These are phyloP conservation scores for Haplosporangium sp. DNA, from an alignment of 371 early-diverging fungal genomes.

Conservation along the genomic window DNA sequence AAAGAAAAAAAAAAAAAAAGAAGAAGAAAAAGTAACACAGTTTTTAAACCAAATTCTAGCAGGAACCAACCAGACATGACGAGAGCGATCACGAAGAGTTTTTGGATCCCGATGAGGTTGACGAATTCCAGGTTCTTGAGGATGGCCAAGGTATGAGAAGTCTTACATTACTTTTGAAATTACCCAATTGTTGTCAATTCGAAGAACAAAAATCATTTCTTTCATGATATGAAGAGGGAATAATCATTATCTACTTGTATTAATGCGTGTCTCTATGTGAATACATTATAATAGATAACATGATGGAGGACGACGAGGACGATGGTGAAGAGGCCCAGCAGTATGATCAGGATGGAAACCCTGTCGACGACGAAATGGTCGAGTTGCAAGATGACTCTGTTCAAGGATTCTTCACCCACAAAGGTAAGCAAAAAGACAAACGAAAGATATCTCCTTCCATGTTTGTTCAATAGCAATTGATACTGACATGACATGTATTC, in stretches of 20 bases:
- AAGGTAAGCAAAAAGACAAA: slow-evolving; percentile 61
- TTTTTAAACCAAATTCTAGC: not conserved
- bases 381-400: slow-evolving; percentile 90
- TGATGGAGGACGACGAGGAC: slow-evolving; percentile 55
- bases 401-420: slow-evolving; percentile 93
- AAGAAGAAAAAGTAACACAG: not conserved
- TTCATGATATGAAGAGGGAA: not conserved
- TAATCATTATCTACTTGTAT: not conserved
- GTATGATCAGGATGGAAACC: slow-evolving; percentile 56
- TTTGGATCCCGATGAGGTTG: slow-evolving; percentile 60
- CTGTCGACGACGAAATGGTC: slow-evolving; percentile 65
- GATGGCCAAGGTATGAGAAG: slow-evolving; percentile 49
- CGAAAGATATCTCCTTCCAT: too few species aligned
- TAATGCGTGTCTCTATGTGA: not conserved
- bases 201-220: not conserved
- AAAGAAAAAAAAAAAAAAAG: slow-evolving; percentile 2
- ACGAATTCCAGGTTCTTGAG: slow-evolving; percentile 59
- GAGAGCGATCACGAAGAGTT: slow-evolving; percentile 64
- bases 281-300: slow-evolving; percentile 22
- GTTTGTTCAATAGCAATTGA: too few species aligned
- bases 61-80: slow-evolving; percentile 45
- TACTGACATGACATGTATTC: too few species aligned
- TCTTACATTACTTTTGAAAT: slow-evolving; percentile 9
- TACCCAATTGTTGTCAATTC: not conserved
- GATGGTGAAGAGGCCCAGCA: slow-evolving; percentile 42